Base-by-base conservation (phyloP, 1,284 basidiomycete species). In the Leccinum solheimii region DNA sequence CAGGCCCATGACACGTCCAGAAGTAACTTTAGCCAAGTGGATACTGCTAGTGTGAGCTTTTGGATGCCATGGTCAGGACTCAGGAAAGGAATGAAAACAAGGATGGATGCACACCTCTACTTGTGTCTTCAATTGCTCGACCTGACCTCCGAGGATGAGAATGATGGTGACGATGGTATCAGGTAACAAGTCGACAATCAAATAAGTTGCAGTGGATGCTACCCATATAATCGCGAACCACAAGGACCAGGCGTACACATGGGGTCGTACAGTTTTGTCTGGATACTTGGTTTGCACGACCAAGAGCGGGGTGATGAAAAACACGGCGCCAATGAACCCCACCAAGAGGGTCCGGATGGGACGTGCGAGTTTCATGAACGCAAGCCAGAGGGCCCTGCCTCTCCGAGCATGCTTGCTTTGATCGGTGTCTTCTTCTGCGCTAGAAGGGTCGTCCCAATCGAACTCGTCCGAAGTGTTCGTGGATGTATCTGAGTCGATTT, bases 201-300 rank as follows among this genome's bases (percentile, higher is more conserved):
- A 68, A 67, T 83, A 86, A 1, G 87, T 90, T 1, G 72, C 75
- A 66, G 86, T 87, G 10, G 77, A 80, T 40, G 86, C 78, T n/a
- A 83, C 85, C 88, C 88, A 92, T 23, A 81, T 79, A 51, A 90
- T 82, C 9, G 87, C 78, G 40, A 90, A 68, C 90, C 90, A 92
- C 38, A 91, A 74, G 4, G 87, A 90, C 89, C 89, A 90, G 5
- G 82, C 79, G 63, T 83, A 80, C 7, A 90, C 85, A 64, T 90
- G 85, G 14, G 78, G 74, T 58, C 79, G 80, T 11, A 78, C 83
- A 16, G 76, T 66, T 63, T 73, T 63, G 53, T 76, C 74, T 59
- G 76, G 77, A 71, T 90, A 92, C 58, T 80, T 80, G 58, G 90
- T 73, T 62, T 86, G 77, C 62, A 90, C 83, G 62, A 92, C 83